phyloP scores from a whole-genome alignment of 2,329 filamentous ascomycete species.

The Botrytis deweyae region DNA sequence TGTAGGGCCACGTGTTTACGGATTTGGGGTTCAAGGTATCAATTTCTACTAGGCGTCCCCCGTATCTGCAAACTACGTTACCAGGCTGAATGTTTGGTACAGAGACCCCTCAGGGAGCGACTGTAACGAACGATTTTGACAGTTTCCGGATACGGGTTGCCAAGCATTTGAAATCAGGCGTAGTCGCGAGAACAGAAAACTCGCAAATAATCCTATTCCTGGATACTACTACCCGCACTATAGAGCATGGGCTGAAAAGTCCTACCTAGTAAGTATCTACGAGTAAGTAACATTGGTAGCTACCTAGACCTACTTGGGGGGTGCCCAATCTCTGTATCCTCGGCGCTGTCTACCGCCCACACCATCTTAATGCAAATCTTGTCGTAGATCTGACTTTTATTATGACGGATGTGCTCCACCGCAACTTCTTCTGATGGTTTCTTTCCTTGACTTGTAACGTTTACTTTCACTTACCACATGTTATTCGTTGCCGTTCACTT shows the following conservation, averaged over 20 bases:
- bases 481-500: conserved; percentile 8
- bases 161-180: conserved; percentile 5
- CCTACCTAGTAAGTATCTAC: background rate
- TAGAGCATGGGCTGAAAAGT: conserved; percentile 8
- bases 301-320: conserved; percentile 11
- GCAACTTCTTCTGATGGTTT: background rate
- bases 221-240: conserved; percentile 8
- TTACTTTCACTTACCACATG: conserved; percentile 15
- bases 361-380: background rate
- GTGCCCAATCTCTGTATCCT: conserved; percentile 1
- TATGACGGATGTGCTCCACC: conserved; percentile 19
- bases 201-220: conserved; percentile 19
- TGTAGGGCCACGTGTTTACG: conserved; percentile 14
- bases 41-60: background rate
- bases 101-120: background rate
- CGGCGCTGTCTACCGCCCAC: conserved; percentile 6
- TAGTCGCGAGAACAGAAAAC: conserved; percentile 8
- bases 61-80: conserved; percentile 17
- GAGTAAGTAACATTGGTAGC: background rate
- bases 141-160: background rate
- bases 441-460: conserved; percentile 21
- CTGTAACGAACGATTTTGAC: background rate
- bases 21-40: background rate
- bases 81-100: background rate
- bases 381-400: conserved; percentile 11